Percentiles rank a stretch among this genome's conserved stretches.
phyloP scores from a whole-genome alignment of 169 alveolate species.

The Babesia ovis region DNA sequence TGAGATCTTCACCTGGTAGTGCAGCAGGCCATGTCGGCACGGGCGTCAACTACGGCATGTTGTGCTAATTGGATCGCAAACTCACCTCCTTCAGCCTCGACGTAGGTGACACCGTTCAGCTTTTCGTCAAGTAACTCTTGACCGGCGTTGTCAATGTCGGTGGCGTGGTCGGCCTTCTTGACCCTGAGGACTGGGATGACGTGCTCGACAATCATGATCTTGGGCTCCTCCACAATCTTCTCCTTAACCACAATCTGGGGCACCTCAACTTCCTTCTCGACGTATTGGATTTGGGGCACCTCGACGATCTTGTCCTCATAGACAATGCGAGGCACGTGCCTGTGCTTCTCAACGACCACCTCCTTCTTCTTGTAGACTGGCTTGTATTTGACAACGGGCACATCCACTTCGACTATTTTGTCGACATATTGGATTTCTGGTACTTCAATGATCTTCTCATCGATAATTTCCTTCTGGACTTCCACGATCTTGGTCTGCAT shows the following conservation, averaged over 20 bases:
- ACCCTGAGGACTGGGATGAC: conserved; percentile 80
- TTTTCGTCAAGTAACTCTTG: conserved; percentile 61
- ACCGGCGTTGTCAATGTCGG: conserved; percentile 69
- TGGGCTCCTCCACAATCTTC: conserved; percentile 78
- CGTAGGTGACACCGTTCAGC: conserved; percentile 49
- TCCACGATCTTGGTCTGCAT: conserved; percentile 77
- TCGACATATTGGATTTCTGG: conserved; percentile 83
- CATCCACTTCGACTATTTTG: conserved; percentile 78
- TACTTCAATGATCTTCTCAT: conserved; percentile 81
- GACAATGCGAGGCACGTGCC: conserved; percentile 76
- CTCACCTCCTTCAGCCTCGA: conserved; percentile 59
- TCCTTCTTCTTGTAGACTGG: conserved; percentile 78
- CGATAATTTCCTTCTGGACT: conserved; percentile 75
- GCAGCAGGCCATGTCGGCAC: conserved; percentile 54
- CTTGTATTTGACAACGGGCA: conserved; percentile 77
- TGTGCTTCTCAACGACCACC: conserved; percentile 78
- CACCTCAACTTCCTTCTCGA: conserved; percentile 82
- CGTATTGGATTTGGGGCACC: conserved; percentile 82
- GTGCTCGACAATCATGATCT: conserved; percentile 80
- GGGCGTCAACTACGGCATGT: conserved; percentile 26
- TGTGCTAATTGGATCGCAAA: background rate
- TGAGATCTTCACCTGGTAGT: conserved; percentile 8
- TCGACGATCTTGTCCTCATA: conserved; percentile 83
- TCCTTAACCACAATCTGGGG: conserved; percentile 79
- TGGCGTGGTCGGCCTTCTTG: conserved; percentile 73